Base-by-base conservation (phyloP, 352 stramenopile genomes). In the Globisporangium mamillatum region DNA sequence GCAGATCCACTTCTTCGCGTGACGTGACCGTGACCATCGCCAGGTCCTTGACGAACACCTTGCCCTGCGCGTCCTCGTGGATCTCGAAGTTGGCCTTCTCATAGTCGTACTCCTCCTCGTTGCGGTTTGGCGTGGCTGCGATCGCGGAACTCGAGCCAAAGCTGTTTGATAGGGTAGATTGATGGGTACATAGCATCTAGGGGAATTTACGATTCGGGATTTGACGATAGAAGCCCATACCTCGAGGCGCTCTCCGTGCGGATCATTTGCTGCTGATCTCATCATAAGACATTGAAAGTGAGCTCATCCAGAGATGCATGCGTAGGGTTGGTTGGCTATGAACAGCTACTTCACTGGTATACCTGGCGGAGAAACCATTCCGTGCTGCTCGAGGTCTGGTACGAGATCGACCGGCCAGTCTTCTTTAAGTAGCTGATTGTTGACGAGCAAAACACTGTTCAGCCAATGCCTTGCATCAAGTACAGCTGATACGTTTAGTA, bases 11-110 rank as follows among this genome's bases (percentile, higher is more conserved):
- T 63, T 98, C 90, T 68, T 95, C 82, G 0, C 89, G 81, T 1
- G 80, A 91, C 0, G 80, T 89, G n/a, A 98, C 93, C 0, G 91
- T 94, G 12, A 98, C 91, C 78, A 97, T 90, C 1, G 91, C 85
- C 18, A 98, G 69, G 44, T 97, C 92, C 71, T 97, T 97, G n/a
- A 98, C 91, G 54, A 97, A 98, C 25, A 98, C 93, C 25, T 93
- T 86, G 1, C 93, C 93, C 66, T 97, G 86, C 6, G 87, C 84
- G 64, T 98, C 94, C 68, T 98, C 94, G 59, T 97, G 91, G 41
- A 98, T 97, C 67, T 98, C 90, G 59, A 96, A 95, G 63, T 92
- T 93, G 60, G 90, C 91, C 76, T 89, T 92, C 53, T 95, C 85
- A 63, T 95, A 93, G 67, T 95, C 87, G 52, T 93, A 88, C 38